Percentiles rank a stretch among this genome's conserved stretches.
These are phyloP conservation scores for Entrophospora sp. DNA, from an alignment of 192 early-diverging fungal species.

Conservation along the genomic window DNA sequence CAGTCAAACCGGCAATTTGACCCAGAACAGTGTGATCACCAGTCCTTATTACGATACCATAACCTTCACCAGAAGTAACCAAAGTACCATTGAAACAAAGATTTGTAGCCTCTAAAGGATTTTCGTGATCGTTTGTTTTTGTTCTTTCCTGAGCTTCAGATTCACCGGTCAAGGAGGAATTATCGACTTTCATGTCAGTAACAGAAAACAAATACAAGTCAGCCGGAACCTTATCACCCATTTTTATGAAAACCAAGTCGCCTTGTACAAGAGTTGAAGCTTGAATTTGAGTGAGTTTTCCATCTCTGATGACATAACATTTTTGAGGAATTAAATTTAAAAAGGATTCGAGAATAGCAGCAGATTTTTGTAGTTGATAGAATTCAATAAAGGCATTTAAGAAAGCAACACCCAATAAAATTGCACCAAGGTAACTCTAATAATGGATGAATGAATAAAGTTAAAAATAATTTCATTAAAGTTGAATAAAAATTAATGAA, in stretches of 20 bases:
- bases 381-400: slow-evolving; percentile 90
- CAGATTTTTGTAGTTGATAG: slow-evolving; percentile 84
- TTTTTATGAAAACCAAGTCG: slow-evolving; percentile 80
- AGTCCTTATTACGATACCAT: slow-evolving; percentile 87
- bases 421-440: slow-evolving; percentile 81
- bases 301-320: slow-evolving; percentile 72
- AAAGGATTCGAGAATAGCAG: slow-evolving; percentile 84
- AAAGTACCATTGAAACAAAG: slow-evolving; percentile 87
- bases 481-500: not conserved
- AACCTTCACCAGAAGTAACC: slow-evolving; percentile 74
- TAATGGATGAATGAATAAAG: not conserved
- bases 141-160: slow-evolving; percentile 84
- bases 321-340: slow-evolving; percentile 84
- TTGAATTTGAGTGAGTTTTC: slow-evolving; percentile 53
- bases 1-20: slow-evolving; percentile 85
- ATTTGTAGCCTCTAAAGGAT: slow-evolving; percentile 89
- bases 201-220: slow-evolving; percentile 74
- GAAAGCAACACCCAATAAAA: slow-evolving; percentile 81
- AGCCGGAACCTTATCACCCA: slow-evolving; percentile 94
- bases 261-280: slow-evolving; percentile 74
- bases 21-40: slow-evolving; percentile 93
- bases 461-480: not conserved
- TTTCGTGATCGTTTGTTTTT: slow-evolving; percentile 55
- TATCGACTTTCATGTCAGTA: slow-evolving; percentile 92
- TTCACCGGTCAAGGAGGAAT: slow-evolving; percentile 94